Evolutionary conservation across 177 flowering plant genomes (phyloP).

Genomic region (Telopea speciosissima): DNA sequence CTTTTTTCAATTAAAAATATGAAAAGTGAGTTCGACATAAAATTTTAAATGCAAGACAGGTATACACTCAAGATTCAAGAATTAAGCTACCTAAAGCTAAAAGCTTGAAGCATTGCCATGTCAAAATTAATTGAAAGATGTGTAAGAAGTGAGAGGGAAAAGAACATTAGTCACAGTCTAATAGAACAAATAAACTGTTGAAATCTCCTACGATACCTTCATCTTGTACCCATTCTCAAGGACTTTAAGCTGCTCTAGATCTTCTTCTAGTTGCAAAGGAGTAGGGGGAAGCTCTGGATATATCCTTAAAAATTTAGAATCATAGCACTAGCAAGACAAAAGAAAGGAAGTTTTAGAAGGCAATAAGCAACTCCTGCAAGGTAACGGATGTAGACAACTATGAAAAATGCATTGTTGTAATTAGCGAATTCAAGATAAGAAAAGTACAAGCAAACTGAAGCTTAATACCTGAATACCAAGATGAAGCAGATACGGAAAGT

Average conservation of each 20-base stretch:
- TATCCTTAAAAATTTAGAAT: conserved; percentile 62
- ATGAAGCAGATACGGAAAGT: conserved; percentile 84
- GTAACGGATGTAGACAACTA: neutral
- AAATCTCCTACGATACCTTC: conserved; percentile 50
- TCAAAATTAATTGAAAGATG: neutral
- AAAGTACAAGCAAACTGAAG: neutral
- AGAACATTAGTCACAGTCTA: neutral
- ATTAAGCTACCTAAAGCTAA: neutral
- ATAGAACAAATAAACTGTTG: neutral
- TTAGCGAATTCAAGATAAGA: neutral
- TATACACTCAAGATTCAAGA: too few species aligned
- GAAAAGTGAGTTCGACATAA: neutral
- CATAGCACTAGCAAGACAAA: conserved; percentile 56
- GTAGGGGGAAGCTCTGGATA: conserved; percentile 83
- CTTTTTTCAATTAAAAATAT: too few species aligned
- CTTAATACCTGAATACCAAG: conserved; percentile 88
- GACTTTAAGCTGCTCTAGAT: conserved; percentile 92
- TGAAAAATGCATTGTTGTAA: neutral
- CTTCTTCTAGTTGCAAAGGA: conserved; percentile 94
- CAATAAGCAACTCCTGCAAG: neutral
- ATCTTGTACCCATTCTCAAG: conserved; percentile 97
- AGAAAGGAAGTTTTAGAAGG: conserved; percentile 1
- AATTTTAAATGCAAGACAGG: neutral
- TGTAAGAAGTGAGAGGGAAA: neutral
- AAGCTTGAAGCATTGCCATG: neutral